A percentile compares a stretch with the other conserved stretches of the same genome.
Conservation (phyloP, 1,139 yeast species). For the Pichia cactophila region DNA sequence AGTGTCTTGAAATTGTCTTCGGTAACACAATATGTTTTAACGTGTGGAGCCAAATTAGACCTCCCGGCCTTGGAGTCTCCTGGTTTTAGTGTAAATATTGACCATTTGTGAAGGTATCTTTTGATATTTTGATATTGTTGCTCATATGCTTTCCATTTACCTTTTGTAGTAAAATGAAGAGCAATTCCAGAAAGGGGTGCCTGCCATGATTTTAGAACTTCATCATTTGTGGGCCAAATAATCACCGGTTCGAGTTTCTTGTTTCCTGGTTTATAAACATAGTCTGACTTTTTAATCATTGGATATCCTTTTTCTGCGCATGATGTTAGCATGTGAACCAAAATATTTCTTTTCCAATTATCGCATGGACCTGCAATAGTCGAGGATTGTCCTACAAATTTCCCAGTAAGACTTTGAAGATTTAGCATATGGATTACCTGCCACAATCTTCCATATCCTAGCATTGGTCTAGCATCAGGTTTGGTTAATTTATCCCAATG, state of each 20-base stretch:
- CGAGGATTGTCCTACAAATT: conserved; percentile 45
- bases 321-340: conserved; percentile 49
- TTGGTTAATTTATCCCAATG: conserved; percentile 6
- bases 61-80: conserved; percentile 25
- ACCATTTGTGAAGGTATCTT: conserved; percentile 23
- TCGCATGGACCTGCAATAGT: conserved; percentile 52
- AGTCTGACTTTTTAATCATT: conserved; percentile 18
- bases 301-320: conserved; percentile 21
- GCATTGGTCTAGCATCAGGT: conserved; percentile 19
- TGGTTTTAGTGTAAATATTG: conserved; percentile 7
- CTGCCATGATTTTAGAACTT: conserved; percentile 36
- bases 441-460: conserved; percentile 48
- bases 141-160: conserved; percentile 21
- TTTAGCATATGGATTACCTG: conserved; percentile 34
- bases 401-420: conserved; percentile 30
- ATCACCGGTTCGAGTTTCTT: conserved; percentile 39
- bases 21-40: conserved; percentile 40
- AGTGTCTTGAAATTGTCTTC: conserved; percentile 41
- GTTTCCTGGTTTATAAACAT: conserved; percentile 26
- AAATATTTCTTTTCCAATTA: conserved; percentile 35
- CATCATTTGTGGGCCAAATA: conserved; percentile 48
- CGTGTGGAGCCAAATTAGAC: conserved; percentile 35
- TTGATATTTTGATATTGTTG: conserved; percentile 20
- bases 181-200: conserved; percentile 41
- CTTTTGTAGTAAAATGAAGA: conserved; percentile 40